Base-by-base conservation (phyloP, 2,329 filamentous ascomycete species). In the Aspergillus ochraceus region DNA sequence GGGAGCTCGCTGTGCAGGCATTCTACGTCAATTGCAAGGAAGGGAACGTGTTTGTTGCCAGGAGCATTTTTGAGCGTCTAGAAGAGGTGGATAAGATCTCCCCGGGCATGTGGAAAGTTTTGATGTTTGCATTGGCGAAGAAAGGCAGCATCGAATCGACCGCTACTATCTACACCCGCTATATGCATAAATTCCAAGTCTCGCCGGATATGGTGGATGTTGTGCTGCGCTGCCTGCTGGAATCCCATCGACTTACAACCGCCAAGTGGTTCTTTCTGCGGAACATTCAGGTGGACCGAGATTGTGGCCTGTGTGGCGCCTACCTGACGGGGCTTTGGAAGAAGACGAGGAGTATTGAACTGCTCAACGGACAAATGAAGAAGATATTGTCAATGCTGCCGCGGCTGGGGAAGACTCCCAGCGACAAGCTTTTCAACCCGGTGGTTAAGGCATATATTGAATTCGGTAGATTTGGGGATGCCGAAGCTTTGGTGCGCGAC, bases 381-480 rank as follows among this genome's bases (percentile, higher is more conserved):
- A 74, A 68, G 55, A 59, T 76, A 10, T 32, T 75, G 30, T 60
- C 60, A 2, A 64, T 68, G 19, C 60, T 77, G 6, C 58, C 63
- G 6, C 66, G 70, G 4, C 56, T 76, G 29, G 63, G 62, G 29
- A 76, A 75, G 59, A 42, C 56, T 1, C 68, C 71, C n/a, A 77
- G 70, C 5, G 70, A 76, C 29, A 74, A 74, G 49, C 66, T 80
- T 20, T 76, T 78, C 63, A 76, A 76, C 53, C 75, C 77, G 8
- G 63, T 79, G 32, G 54, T 80, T 51, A 74, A 74, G 52, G 73
- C 74, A 32, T 78, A 75, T 58, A 60, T 79, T 42, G 74, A 77
- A 30, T 73, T 72, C 52, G 76, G 76, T 22, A 64, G 69, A 36
- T 58, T 71, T 9, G 70, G 72, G 54, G 73, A 75, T 52, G 75